Evolutionary conservation across 2,329 filamentous ascomycete genomes (phyloP).

Genomic region (Cercospora sp.): DNA sequence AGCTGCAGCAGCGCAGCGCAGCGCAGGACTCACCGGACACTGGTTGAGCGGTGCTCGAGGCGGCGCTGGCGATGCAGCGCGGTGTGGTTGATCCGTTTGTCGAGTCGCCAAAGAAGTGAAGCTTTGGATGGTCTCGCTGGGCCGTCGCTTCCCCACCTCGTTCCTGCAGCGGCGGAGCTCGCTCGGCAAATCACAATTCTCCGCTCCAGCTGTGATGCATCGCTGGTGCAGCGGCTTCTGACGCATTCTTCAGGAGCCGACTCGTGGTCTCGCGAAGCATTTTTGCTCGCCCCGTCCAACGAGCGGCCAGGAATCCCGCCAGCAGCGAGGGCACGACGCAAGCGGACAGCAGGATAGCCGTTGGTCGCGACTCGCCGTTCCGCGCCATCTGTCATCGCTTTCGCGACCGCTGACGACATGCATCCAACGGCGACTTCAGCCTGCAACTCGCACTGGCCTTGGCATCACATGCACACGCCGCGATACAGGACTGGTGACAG

Average conservation of each 20-base stretch:
- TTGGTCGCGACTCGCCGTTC: neutral
- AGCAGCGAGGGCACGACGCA: neutral
- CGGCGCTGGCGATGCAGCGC: neutral
- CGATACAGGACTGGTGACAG: neutral
- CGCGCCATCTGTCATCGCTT: neutral
- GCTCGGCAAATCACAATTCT: constrained; percentile 1
- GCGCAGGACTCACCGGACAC: neutral
- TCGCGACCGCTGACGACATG: neutral
- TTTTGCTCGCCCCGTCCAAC: neutral
- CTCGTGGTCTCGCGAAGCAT: neutral
- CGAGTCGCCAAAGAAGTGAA: neutral
- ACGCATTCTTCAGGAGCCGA: constrained; percentile 12
- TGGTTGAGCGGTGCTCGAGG: neutral
- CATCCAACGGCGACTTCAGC: neutral
- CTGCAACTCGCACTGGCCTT: neutral
- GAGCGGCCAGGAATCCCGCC: neutral
- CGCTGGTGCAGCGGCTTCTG: neutral
- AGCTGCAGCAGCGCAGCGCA: neutral
- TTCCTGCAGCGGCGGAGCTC: constrained; percentile 9
- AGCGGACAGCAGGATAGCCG: neutral
- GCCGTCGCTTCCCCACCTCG: neutral
- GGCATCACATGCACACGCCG: neutral
- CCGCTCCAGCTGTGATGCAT: neutral
- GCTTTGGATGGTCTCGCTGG: neutral
- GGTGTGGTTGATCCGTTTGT: neutral